These are phyloP conservation scores for Aegilops longissima DNA, from an alignment of 176 grass and related monocot genomes.

Conservation along the genomic window DNA sequence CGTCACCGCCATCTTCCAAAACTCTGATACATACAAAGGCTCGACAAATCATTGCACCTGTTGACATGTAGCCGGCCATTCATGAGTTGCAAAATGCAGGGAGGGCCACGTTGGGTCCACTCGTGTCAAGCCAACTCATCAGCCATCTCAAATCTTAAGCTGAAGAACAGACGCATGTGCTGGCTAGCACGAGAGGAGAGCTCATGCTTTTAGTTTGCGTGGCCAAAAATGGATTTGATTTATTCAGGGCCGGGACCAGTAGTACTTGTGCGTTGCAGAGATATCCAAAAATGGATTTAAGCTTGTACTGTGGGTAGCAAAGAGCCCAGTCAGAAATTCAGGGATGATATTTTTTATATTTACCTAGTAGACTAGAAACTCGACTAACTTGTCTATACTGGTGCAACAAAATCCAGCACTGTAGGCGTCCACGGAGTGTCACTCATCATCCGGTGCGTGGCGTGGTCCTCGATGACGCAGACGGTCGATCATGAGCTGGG, in stretches of 20 bases:
- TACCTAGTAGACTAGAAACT: not conserved
- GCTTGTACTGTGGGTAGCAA: too few species aligned
- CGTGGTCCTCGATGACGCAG: too few species aligned
- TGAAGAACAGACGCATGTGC: constrained; percentile 1
- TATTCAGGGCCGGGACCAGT: not conserved
- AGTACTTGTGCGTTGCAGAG: not conserved
- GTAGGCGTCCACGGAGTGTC: not conserved
- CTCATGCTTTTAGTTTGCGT: not conserved
- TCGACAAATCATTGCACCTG: not conserved
- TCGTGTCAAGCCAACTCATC: not conserved
- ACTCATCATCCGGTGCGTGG: not conserved
- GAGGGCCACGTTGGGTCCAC: not conserved
- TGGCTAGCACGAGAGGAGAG: not conserved
- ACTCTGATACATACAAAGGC: not conserved
- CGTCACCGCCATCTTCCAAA: too few species aligned
- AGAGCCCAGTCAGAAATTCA: not conserved
- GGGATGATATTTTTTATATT: not conserved
- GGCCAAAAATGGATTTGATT: not conserved
- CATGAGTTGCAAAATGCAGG: not conserved
- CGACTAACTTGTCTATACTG: not conserved
- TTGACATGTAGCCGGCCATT: not conserved
- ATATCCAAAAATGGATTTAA: not conserved
- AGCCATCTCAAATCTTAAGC: not conserved
- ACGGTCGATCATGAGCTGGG: too few species aligned
- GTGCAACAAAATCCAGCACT: constrained; percentile 13